phyloP scores from a whole-genome alignment of 371 early-diverging fungal species.

The Syncephalis fuscata region DNA sequence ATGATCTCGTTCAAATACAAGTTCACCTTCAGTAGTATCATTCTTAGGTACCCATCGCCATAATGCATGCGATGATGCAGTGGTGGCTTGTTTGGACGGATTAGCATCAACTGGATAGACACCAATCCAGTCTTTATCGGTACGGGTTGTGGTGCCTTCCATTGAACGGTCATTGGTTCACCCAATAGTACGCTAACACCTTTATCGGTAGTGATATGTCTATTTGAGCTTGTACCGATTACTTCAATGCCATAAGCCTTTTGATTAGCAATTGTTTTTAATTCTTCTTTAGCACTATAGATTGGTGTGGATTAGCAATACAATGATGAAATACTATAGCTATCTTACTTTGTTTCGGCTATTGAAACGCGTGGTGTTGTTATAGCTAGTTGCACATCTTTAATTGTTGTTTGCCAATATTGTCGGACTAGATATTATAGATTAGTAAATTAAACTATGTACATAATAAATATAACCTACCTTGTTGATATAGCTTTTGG shows the following conservation, averaged over 20 bases:
- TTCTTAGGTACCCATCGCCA: constrained; percentile 31
- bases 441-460: too few relatives aligned
- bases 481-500: too few relatives aligned
- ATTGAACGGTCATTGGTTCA: constrained; percentile 42
- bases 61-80: constrained; percentile 45
- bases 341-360: too few relatives aligned
- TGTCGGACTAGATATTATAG: too few relatives aligned
- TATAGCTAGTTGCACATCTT: too few relatives aligned
- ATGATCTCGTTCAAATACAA: constrained; percentile 34
- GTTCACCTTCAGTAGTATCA: constrained; percentile 17
- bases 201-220: constrained; percentile 3
- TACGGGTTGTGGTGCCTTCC: constrained; percentile 55
- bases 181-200: constrained; percentile 34
- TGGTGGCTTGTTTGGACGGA: constrained; percentile 51
- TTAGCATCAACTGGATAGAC: constrained; percentile 65
- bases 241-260: neutral
- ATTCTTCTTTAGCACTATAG: constrained; percentile 14
- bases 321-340: too few relatives aligned
- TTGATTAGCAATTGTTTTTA: neutral
- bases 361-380: too few relatives aligned
- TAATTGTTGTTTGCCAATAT: too few relatives aligned
- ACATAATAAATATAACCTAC: too few relatives aligned
- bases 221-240: constrained; percentile 4
- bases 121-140: constrained; percentile 85
- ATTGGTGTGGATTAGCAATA: constrained; percentile 14